Evolutionary conservation across 345 rosid species (phyloP).

Genomic region (Toxicodendron radicans): DNA sequence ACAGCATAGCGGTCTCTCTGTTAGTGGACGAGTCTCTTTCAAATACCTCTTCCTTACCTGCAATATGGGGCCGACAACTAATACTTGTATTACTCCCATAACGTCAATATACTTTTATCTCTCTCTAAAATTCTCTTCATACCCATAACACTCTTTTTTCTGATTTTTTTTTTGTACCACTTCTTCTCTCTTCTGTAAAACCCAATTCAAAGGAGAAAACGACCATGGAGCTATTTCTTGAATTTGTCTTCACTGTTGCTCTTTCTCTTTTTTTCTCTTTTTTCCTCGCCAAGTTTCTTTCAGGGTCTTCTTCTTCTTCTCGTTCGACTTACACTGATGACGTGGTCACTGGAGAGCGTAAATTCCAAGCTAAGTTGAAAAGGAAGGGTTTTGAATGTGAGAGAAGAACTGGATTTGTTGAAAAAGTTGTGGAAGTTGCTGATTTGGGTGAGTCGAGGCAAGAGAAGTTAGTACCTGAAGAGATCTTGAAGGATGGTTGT

Average conservation of each 20-base stretch:
- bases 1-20: too few species aligned
- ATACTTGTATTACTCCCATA: neutral
- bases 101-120: constrained; percentile 23
- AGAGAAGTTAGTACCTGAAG: neutral
- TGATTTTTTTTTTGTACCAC: neutral
- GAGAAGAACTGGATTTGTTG: constrained; percentile 23
- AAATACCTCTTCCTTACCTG: neutral
- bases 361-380: constrained; percentile 2
- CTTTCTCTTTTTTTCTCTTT: constrained; percentile 27
- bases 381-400: constrained; percentile 4
- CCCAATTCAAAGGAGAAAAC: neutral
- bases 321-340: neutral
- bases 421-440: constrained; percentile 17
- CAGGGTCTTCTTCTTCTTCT: constrained; percentile 10
- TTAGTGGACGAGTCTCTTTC: constrained; percentile 27
- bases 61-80: constrained; percentile 15
- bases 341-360: neutral
- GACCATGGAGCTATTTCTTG: constrained; percentile 36
- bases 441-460: constrained; percentile 12
- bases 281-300: constrained; percentile 26
- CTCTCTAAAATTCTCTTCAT: constrained; percentile 17
- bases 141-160: neutral
- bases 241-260: constrained; percentile 15
- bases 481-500: neutral
- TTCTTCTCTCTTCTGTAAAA: neutral